Evolutionary conservation across 768 basidiomycete genomes (phyloP), one percentile per base, ranked within the genome.

Genomic region (Cyclocybe cylindracea): DNA sequence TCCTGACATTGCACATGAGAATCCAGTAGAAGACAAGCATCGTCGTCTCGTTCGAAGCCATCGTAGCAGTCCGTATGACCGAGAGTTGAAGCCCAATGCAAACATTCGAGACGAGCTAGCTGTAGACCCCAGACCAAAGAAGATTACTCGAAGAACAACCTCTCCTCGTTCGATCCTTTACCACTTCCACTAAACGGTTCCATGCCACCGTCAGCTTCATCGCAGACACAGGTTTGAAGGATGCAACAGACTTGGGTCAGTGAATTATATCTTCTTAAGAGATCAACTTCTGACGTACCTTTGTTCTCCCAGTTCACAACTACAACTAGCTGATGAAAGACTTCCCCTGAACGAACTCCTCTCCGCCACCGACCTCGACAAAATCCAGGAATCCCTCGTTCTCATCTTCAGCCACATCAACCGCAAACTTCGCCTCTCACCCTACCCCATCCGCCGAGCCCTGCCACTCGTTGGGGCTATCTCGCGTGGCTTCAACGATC

Each of bases 241-340:
- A 96, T 61, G 93, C 95, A 7, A 89, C 88, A 40, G 94, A 98
- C 61, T 75, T 86, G 3, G 91, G 90, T 89, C 55, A 61, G 86
- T 70, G 44, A 8, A 4, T 38, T 39, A 10, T 24, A 36, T 33
- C n/a, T 44, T 44, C 6, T 29, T 51, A 13, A 10, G 10, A 18
- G 37, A 7, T n/a, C 32, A 38, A 14, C 42, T 11, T 32, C 45
- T 46, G 10, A 31, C 45, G 50, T 11, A 50, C 43, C 18, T 51
- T 46, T 16, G 8, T 10, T 32, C 38, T 10, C 29, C 4, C 58
- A 92, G 96, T 98, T 9, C 94, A 95, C 77, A 98, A 97, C 69
- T 96, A 98, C 76, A 98, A 99, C 63, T 87, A 91, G 56, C 79
- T 98, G 50, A 98, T 99, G 97, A 97, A 96, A 71, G 97, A 99